These are phyloP conservation scores for Ophiocordyceps camponoti-rufipedis DNA, from an alignment of 2,329 filamentous ascomycete genomes.

Conservation along the genomic window DNA sequence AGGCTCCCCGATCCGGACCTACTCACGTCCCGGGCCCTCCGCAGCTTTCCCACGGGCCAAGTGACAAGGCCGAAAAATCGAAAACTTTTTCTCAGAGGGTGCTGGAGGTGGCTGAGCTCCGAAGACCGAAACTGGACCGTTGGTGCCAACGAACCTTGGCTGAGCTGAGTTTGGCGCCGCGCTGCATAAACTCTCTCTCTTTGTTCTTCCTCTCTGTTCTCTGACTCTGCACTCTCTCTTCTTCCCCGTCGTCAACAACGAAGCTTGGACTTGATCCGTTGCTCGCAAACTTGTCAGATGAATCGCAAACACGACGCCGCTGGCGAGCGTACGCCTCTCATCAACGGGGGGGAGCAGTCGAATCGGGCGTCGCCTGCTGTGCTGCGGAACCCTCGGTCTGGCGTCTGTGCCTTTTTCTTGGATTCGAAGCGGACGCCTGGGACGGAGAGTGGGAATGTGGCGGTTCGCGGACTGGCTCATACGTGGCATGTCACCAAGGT, in stretches of 20 bases:
- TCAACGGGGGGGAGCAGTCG: background rate
- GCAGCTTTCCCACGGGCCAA: no score
- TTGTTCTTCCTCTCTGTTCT: background rate
- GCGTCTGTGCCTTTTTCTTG: conserved; percentile 23
- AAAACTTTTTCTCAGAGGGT: no score
- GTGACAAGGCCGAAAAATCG: no score
- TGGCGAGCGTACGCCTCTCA: background rate
- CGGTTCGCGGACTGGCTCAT: conserved; percentile 26
- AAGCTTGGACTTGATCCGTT: background rate
- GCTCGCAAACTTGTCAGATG: background rate
- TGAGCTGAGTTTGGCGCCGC: background rate
- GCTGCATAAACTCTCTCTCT: background rate
- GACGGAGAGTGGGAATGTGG: conserved; percentile 25
- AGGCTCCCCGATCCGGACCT: no score
- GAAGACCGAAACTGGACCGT: background rate
- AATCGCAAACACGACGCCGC: background rate
- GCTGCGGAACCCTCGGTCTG: background rate
- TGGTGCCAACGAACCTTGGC: background rate
- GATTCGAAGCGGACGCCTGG: conserved; percentile 32
- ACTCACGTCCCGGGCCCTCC: no score
- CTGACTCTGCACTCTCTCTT: background rate
- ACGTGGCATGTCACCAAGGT: conserved; percentile 38
- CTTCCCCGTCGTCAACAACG: background rate
- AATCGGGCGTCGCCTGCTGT: background rate
- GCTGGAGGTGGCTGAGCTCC: background rate